These are phyloP conservation scores for Rhynchospora breviuscula DNA, from an alignment of 176 grass and related monocot species.

Conservation along the genomic window DNA sequence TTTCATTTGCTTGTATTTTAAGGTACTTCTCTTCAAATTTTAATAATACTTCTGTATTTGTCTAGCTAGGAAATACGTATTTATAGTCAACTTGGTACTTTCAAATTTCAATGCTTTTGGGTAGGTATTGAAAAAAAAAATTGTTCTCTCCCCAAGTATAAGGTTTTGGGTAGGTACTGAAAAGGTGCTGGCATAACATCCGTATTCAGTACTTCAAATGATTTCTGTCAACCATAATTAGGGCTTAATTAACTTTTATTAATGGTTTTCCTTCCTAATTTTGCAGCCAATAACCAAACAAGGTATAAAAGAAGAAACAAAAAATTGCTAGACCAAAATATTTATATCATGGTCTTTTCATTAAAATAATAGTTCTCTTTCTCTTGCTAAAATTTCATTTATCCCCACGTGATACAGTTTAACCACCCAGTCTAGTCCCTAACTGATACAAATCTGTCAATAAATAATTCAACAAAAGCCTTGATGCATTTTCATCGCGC, in stretches of 20 bases:
- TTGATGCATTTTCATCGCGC: neutral
- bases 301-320: neutral
- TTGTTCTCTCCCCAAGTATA: too few species aligned
- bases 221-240: neutral
- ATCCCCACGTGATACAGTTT: neutral
- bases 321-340: neutral
- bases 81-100: neutral
- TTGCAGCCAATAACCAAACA: neutral
- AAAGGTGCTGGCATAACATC: too few species aligned
- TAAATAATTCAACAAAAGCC: neutral
- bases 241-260: neutral
- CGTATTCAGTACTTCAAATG: neutral
- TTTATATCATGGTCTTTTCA: too few species aligned
- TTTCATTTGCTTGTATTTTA: conserved; percentile 14
- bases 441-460: neutral
- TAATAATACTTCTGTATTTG: neutral
- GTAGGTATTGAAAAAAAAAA: too few species aligned
- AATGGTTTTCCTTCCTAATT: neutral
- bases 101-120: neutral
- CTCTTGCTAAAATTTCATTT: neutral
- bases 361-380: neutral
- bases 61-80: neutral
- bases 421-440: neutral
- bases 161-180: too few species aligned
- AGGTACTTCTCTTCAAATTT: conserved; percentile 4